These are phyloP conservation scores for Sutorius australiensis DNA, from an alignment of 768 basidiomycete species.

Conservation along the genomic window DNA sequence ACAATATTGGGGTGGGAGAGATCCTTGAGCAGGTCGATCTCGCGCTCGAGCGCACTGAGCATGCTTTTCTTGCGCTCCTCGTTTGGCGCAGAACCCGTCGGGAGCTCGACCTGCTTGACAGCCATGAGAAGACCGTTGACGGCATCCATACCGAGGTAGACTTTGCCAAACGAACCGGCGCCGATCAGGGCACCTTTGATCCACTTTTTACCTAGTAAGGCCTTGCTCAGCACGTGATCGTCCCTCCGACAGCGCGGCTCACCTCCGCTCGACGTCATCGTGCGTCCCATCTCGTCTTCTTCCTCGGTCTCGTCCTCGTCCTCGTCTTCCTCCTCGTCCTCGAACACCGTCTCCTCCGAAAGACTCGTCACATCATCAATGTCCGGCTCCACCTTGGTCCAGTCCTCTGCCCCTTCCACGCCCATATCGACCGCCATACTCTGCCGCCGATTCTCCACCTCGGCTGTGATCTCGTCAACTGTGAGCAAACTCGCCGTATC, in stretches of 20 bases:
- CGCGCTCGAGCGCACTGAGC: slow-evolving; percentile 86
- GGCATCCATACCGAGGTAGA: slow-evolving; percentile 94
- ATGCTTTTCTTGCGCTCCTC: slow-evolving; percentile 93
- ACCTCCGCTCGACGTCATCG: slow-evolving; percentile 55
- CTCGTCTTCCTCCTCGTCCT: slow-evolving; percentile 46
- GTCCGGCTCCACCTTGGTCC: slow-evolving; percentile 64
- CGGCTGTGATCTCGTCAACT: slow-evolving; percentile 96
- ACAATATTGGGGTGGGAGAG: slow-evolving; percentile 95
- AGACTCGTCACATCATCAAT: slow-evolving; percentile 47
- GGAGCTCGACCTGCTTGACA: slow-evolving; percentile 94
- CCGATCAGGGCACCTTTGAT: slow-evolving; percentile 96
- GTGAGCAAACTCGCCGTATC: slow-evolving; percentile 92
- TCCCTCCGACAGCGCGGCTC: slow-evolving; percentile 20
- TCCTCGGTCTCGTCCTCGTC: slow-evolving; percentile 46
- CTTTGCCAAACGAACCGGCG: slow-evolving; percentile 91
- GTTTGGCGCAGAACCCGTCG: slow-evolving; percentile 76
- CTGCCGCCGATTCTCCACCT: slow-evolving; percentile 69
- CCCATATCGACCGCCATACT: slow-evolving; percentile 45
- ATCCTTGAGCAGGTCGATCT: slow-evolving; percentile 91
- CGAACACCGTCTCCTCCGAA: slow-evolving; percentile 43
- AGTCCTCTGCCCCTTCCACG: slow-evolving; percentile 58
- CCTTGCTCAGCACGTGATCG: slow-evolving; percentile 9
- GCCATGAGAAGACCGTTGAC: slow-evolving; percentile 90
- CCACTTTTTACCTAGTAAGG: slow-evolving; percentile 76
- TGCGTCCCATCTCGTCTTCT: slow-evolving; percentile 50